Evolutionary conservation across 768 basidiomycete genomes (phyloP).

Genomic region (Kwoniella heveanensis): DNA sequence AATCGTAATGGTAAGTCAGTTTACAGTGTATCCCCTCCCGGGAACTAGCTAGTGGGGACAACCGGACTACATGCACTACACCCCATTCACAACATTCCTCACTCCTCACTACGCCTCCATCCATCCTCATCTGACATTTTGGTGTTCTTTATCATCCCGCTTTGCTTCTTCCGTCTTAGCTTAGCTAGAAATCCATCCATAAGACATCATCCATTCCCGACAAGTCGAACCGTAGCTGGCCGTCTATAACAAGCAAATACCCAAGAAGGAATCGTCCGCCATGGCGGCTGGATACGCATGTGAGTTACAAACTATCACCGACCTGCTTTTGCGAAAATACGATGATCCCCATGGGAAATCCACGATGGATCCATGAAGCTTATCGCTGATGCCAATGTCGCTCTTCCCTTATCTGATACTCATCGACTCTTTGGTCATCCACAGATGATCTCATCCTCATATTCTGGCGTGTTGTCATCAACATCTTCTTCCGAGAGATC

Average conservation of each 20-base stretch:
- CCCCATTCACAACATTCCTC: no score
- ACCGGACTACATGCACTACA: no score
- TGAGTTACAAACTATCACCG: constrained; percentile 15
- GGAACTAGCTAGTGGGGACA: no score
- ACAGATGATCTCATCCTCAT: constrained; percentile 74
- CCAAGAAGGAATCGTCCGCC: constrained; percentile 1
- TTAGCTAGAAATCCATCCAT: no score
- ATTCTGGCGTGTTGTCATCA: constrained; percentile 80
- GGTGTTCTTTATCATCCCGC: no score
- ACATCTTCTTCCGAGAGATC: constrained; percentile 95
- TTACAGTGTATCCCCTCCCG: no score
- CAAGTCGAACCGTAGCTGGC: no score
- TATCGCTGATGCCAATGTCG: constrained; percentile 1
- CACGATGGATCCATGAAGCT: constrained; percentile 13
- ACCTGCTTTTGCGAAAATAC: neutral
- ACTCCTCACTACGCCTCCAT: no score
- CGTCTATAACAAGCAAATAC: neutral
- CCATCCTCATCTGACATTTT: no score
- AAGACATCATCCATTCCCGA: no score
- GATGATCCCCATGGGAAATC: constrained; percentile 17
- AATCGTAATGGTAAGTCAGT: no score
- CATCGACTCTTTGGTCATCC: neutral
- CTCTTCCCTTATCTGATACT: constrained; percentile 12
- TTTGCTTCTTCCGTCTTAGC: no score
- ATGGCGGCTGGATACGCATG: constrained; percentile 47